A percentile compares a stretch with the other conserved stretches of the same genome.
Conservation (phyloP, 1,139 yeast species). For the Suhomyces bribrorum region DNA sequence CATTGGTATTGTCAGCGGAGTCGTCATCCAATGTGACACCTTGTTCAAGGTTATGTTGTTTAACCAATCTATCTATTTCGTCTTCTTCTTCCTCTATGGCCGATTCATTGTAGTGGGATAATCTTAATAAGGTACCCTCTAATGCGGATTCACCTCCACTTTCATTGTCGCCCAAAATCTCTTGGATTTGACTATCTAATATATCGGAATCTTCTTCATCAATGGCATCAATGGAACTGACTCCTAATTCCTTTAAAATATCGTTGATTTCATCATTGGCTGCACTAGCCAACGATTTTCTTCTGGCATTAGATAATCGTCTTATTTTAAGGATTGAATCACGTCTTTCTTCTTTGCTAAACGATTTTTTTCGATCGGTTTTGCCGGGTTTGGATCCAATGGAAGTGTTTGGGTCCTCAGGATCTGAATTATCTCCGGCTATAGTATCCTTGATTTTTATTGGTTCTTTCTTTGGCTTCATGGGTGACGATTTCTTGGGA, state of each 20-base stretch:
- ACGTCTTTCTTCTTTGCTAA: constrained; percentile 12
- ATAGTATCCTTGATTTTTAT: constrained; percentile 3
- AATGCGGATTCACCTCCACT: constrained; percentile 17
- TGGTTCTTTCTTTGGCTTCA: constrained; percentile 16
- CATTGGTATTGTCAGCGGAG: constrained; percentile 12
- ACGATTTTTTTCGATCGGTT: constrained; percentile 3
- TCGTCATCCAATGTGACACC: constrained; percentile 32
- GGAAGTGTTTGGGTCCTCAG: constrained; percentile 1
- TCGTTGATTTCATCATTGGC: constrained; percentile 45
- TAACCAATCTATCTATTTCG: constrained; percentile 38
- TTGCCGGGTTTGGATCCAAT: constrained; percentile 1
- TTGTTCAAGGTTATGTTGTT: constrained; percentile 37
- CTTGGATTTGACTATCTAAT: constrained; percentile 39
- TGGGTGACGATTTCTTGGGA: constrained; percentile 22
- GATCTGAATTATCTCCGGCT: not conserved
- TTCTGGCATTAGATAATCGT: constrained; percentile 39
- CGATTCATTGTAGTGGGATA: constrained; percentile 29
- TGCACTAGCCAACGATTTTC: constrained; percentile 43
- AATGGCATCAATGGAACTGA: constrained; percentile 37
- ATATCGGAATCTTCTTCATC: constrained; percentile 38
- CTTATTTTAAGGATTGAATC: constrained; percentile 23
- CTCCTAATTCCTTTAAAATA: constrained; percentile 41
- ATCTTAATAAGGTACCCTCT: constrained; percentile 23
- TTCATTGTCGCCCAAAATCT: constrained; percentile 32
- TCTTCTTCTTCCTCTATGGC: constrained; percentile 42